These are phyloP conservation scores for Quercus lobata DNA, from an alignment of 331 rosid species.

Conservation along the genomic window DNA sequence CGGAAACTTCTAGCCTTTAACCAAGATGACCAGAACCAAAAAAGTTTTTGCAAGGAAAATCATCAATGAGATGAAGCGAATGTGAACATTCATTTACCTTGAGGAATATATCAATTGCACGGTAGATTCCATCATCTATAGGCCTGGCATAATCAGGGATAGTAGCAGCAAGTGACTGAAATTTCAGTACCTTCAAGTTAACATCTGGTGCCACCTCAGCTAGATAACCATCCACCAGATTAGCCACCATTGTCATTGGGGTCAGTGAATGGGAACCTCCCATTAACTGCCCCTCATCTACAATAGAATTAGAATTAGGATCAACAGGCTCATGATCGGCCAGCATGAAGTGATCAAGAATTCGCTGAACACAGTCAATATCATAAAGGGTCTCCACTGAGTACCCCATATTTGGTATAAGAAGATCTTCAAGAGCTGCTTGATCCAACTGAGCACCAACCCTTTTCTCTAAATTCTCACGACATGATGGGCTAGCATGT, in stretches of 20 bases:
- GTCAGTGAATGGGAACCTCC: conserved; percentile 37
- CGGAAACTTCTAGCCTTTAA: background rate
- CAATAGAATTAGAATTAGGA: conserved; percentile 34
- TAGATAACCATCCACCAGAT: conserved; percentile 70
- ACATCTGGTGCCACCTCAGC: conserved; percentile 92
- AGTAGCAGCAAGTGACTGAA: conserved; percentile 69
- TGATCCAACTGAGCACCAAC: conserved; percentile 74
- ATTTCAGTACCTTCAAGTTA: conserved; percentile 54
- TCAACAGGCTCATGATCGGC: conserved; percentile 40
- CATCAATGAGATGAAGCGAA: background rate
- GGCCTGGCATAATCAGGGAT: conserved; percentile 79
- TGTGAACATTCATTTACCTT: conserved; percentile 45
- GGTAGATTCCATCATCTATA: conserved; percentile 76
- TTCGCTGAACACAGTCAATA: conserved; percentile 75
- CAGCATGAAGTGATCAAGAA: conserved; percentile 76
- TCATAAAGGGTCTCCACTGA: conserved; percentile 81
- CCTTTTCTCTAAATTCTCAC: conserved; percentile 56
- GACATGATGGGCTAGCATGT: conserved; percentile 55
- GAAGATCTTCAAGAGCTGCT: conserved; percentile 69
- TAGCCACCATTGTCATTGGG: conserved; percentile 69
- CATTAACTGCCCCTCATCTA: conserved; percentile 50
- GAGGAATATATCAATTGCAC: conserved; percentile 77
- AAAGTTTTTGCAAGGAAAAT: background rate
- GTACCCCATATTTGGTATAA: conserved; percentile 75
- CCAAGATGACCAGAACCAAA: background rate